Percentiles rank a stretch among this genome's conserved stretches.
Conservation (phyloP, 2,329 filamentous ascomycete genomes). For the Anthostomella pinea region DNA sequence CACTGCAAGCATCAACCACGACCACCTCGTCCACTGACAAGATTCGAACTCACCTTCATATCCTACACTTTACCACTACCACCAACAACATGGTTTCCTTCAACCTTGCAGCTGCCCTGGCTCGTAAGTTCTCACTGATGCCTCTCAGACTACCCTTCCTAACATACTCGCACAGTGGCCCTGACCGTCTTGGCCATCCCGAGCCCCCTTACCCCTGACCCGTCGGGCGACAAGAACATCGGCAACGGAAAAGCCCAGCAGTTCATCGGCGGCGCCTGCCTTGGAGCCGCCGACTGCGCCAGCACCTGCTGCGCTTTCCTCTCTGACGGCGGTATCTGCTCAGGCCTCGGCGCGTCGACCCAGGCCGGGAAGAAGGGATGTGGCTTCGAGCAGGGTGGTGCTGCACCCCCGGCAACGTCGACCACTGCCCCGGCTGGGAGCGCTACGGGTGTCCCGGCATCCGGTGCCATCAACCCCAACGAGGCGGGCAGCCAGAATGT, state of each 20-base stretch:
- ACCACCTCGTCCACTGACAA: neutral
- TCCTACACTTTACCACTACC: constrained; percentile 1
- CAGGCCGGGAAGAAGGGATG: constrained; percentile 31
- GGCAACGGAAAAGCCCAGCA: constrained; percentile 26
- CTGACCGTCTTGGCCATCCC: constrained; percentile 16
- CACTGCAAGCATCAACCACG: neutral
- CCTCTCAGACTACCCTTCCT: constrained; percentile 2
- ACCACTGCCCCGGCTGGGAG: constrained; percentile 1
- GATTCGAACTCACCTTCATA: neutral
- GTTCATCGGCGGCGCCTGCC: constrained; percentile 30
- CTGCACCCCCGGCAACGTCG: constrained; percentile 1
- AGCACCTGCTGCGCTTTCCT: constrained; percentile 29
- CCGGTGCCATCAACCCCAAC: constrained; percentile 5
- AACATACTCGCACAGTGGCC: constrained; percentile 15
- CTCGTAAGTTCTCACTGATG: constrained; percentile 19
- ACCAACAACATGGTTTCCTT: constrained; percentile 26
- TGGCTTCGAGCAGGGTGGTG: constrained; percentile 21
- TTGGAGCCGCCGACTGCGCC: constrained; percentile 26
- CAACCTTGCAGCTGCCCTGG: constrained; percentile 20
- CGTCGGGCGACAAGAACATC: constrained; percentile 23
- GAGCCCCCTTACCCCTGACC: constrained; percentile 18
- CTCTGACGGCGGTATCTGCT: constrained; percentile 26
- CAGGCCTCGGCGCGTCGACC: constrained; percentile 21
- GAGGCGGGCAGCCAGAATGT: constrained; percentile 25
- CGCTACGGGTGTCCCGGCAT: neutral